These are phyloP conservation scores for Pestalotiopsis sp. DNA, from an alignment of 2,329 filamentous ascomycete genomes.

Conservation along the genomic window DNA sequence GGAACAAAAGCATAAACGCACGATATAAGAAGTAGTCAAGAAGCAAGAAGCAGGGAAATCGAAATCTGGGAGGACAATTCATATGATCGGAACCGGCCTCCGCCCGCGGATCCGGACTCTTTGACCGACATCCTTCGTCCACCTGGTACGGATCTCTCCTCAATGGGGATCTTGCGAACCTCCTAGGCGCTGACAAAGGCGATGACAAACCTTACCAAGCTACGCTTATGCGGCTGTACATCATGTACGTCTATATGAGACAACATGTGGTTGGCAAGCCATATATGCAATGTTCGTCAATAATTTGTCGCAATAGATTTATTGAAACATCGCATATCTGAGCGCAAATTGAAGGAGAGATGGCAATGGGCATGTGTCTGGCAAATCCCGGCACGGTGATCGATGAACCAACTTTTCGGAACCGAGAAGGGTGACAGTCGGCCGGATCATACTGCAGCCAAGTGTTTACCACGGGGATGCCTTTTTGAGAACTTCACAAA, in stretches of 20 bases:
- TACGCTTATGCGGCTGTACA: not conserved
- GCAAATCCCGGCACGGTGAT: not conserved
- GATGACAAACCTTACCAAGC: not conserved
- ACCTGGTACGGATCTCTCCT: not conserved
- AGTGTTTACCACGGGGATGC: fast-evolving
- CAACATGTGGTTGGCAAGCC: too few species aligned
- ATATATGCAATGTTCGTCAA: too few species aligned
- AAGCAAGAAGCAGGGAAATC: not conserved
- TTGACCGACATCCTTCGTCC: not conserved
- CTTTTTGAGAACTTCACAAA: too few species aligned
- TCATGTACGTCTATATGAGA: too few species aligned
- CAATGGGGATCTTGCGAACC: not conserved
- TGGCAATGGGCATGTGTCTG: not conserved
- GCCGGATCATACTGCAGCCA: too few species aligned
- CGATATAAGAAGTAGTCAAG: not conserved
- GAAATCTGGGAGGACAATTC: too few species aligned
- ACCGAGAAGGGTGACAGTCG: not conserved
- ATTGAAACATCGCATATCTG: not conserved
- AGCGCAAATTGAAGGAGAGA: not conserved
- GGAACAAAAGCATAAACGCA: not conserved
- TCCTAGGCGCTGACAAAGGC: not conserved
- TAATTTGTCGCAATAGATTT: too few species aligned
- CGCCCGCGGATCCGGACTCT: too few species aligned
- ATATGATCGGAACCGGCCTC: not conserved
- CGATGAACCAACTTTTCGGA: not conserved